These are phyloP conservation scores for Daldinia loculata DNA, from an alignment of 495 filamentous ascomycete genomes.

Conservation along the genomic window DNA sequence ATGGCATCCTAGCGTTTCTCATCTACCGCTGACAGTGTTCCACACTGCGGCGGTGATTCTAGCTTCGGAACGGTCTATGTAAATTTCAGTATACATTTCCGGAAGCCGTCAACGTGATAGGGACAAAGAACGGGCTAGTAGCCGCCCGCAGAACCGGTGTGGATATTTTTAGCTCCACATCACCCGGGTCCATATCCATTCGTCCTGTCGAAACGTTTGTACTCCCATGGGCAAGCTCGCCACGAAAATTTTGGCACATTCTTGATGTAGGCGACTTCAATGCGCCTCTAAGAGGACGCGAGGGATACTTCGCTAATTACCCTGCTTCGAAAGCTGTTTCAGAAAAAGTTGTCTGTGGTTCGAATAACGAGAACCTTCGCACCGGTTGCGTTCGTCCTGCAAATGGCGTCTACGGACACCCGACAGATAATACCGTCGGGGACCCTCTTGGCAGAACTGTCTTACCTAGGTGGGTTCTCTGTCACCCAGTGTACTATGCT, in stretches of 20 bases:
- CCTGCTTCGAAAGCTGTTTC: constrained; percentile 63
- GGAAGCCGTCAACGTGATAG: constrained; percentile 63
- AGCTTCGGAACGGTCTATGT: constrained; percentile 54
- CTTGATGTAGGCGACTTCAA: constrained; percentile 56
- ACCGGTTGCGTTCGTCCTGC: constrained; percentile 67
- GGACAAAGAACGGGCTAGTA: constrained; percentile 65
- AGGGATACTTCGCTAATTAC: constrained; percentile 67
- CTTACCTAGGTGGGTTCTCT: constrained; percentile 55
- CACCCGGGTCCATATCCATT: constrained; percentile 62
- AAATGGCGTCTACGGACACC: constrained; percentile 68
- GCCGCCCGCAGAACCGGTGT: constrained; percentile 59
- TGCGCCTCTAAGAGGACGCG: constrained; percentile 52
- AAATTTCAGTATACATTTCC: constrained; percentile 49
- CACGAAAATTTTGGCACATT: constrained; percentile 57
- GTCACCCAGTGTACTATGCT: background rate
- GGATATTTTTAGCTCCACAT: constrained; percentile 67
- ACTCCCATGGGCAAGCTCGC: constrained; percentile 56
- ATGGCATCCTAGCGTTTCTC: constrained; percentile 45
- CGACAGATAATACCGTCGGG: constrained; percentile 60
- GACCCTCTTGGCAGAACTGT: constrained; percentile 49
- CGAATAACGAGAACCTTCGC: constrained; percentile 55
- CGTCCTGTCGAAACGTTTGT: constrained; percentile 59
- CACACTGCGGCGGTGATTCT: constrained; percentile 58
- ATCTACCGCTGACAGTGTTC: constrained; percentile 55
- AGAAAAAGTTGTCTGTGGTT: constrained; percentile 60